Conservation (phyloP, 2,329 filamentous ascomycete genomes). For the Aspergillus terreus region DNA sequence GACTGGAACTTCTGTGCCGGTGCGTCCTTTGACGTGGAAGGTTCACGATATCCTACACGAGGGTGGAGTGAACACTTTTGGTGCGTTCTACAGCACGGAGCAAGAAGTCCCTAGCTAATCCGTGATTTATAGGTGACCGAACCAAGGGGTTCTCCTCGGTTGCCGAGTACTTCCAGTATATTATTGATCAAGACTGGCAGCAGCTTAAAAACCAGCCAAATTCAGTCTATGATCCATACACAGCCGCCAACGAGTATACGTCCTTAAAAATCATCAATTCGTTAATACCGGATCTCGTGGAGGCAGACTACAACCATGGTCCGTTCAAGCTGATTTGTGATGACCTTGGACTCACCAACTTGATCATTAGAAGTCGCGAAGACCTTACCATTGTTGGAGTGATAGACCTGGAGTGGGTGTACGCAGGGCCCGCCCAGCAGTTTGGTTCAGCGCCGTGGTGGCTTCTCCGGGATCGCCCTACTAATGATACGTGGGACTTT, state of each 20-base stretch:
- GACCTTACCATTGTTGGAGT: background rate
- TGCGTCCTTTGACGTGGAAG: background rate
- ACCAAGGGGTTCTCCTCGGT: slow-evolving; percentile 2
- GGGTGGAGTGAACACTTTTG: background rate
- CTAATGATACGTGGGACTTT: too few species aligned
- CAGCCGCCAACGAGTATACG: slow-evolving; percentile 1
- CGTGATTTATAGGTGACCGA: background rate
- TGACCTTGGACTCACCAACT: background rate
- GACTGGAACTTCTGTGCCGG: background rate
- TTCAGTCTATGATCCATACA: slow-evolving; percentile 1
- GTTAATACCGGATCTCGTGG: background rate
- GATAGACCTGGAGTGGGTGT: background rate
- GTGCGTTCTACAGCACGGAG: background rate
- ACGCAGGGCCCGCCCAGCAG: background rate
- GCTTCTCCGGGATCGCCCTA: background rate
- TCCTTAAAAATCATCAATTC: slow-evolving; percentile 1
- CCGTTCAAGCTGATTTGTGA: slow-evolving; percentile 8
- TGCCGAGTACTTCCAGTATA: slow-evolving; percentile 4
- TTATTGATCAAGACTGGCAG: slow-evolving; percentile 3
- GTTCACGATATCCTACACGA: background rate
- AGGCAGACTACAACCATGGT: slow-evolving; percentile 1
- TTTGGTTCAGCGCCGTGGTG: background rate
- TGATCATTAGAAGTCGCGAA: background rate
- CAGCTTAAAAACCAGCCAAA: slow-evolving; percentile 4
- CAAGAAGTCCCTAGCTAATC: background rate